Conservation (phyloP, 164 flowering plant genomes). For the Magnolia kwangsiensis region DNA sequence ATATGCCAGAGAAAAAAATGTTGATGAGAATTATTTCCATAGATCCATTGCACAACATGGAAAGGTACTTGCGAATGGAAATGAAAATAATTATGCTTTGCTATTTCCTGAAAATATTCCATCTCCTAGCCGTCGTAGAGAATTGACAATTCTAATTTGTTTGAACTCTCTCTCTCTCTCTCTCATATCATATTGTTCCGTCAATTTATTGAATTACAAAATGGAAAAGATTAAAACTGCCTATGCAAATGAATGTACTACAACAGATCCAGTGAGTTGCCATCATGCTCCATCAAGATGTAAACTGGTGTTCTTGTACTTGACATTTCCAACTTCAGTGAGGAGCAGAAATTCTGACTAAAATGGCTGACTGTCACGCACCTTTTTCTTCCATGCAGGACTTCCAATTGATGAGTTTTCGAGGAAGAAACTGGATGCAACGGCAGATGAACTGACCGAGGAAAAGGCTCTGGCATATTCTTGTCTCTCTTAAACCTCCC, state of each 20-base stretch:
- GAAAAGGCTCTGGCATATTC: conserved; percentile 92
- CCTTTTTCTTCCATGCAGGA: conserved; percentile 36
- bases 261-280: not conserved
- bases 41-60: too few species aligned
- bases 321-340: not conserved
- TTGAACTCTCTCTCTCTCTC: too few species aligned
- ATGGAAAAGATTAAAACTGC: not conserved
- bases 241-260: not conserved
- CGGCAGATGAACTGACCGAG: conserved; percentile 83
- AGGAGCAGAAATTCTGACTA: not conserved
- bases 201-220: not conserved
- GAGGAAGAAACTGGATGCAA: conserved; percentile 82
- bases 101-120: too few species aligned
- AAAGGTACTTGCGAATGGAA: too few species aligned
- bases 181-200: not conserved
- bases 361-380: not conserved
- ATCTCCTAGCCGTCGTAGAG: too few species aligned
- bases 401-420: conserved; percentile 78
- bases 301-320: not conserved
- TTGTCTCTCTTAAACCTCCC: conserved; percentile 47
- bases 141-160: too few species aligned
- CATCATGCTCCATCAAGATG: not conserved
- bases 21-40: too few species aligned
- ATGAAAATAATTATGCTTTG: too few species aligned
- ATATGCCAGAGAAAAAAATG: too few species aligned